Base-by-base conservation (phyloP, 768 basidiomycete species). In the Hericium rajendrae region DNA sequence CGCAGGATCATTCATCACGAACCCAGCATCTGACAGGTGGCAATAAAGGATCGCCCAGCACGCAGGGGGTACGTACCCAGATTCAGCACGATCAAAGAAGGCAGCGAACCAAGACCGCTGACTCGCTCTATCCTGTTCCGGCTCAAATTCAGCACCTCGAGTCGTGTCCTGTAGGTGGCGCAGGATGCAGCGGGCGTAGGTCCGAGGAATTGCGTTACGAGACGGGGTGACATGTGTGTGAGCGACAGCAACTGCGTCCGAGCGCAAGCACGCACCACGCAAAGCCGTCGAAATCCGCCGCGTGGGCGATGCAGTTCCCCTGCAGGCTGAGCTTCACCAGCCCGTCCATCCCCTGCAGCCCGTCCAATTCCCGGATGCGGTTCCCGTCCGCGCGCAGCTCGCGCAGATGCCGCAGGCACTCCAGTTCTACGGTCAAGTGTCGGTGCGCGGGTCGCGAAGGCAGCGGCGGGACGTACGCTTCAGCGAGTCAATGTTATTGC, bases 301-400 rank as follows among this genome's bases (percentile, higher is more conserved):
- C 74, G 60, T 72, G 32, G 8, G 8, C 68, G 56, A 97, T 78
- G 55, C 71, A 66, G 72, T 97, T 97, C 37, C 82, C 82, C 68
- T 85, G 82, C 59, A 92, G 71, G 65, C 88, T 91, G 57, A 98
- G 75, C 72, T 91, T 91, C 66, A 86, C 80, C 26, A 99, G 83
- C 18, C 83, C 80, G 63, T 89, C 87, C 75, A 97, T 79, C 58
- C 75, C 76, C 67, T 88, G 80, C 48, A 99, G 73, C 1, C 94
- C 93, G 43, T 86, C 84, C 15, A 91, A 64, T 66, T 78, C 83
- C 16, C 69, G 72, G 62, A 99, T 86, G 67, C 76, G 77, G 72
- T 97, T 98, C 53, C 82, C 80, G 67, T 98, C 92, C n/a, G 89
- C 88, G 56, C 82, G 86, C 55, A 99, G 81, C 68, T 97, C 93